Evolutionary conservation across 768 basidiomycete species (phyloP).

Genomic region (Amanita muscaria): DNA sequence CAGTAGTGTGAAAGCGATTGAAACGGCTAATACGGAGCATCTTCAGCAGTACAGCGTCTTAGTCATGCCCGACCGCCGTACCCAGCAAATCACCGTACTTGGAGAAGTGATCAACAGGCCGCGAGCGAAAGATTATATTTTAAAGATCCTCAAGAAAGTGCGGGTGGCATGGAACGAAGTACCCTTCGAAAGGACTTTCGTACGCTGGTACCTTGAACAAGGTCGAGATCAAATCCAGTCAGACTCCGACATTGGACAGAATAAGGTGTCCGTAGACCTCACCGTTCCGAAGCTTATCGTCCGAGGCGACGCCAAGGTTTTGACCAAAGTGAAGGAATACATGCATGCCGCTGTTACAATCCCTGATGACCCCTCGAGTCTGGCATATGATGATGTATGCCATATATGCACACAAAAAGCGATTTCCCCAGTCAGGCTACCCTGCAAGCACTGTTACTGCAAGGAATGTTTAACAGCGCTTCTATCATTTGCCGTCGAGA

Average conservation of each 20-base stretch:
- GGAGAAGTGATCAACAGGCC: constrained; percentile 25
- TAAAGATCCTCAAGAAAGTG: constrained; percentile 34
- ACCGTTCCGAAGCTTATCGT: constrained; percentile 31
- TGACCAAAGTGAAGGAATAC: constrained; percentile 19
- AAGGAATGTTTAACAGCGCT: constrained; percentile 37
- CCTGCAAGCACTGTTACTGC: constrained; percentile 49
- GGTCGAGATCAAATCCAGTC: constrained; percentile 30
- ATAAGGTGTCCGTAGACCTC: constrained; percentile 37
- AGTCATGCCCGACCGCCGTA: constrained; percentile 26
- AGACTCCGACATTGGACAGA: constrained; percentile 26
- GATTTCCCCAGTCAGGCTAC: constrained; percentile 24
- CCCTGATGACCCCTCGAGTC: constrained; percentile 2
- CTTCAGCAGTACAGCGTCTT: constrained; percentile 25
- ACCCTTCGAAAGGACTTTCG: constrained; percentile 21
- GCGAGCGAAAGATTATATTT: constrained; percentile 22
- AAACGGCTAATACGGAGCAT: constrained; percentile 25
- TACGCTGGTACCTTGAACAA: constrained; percentile 30
- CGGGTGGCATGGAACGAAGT: constrained; percentile 25
- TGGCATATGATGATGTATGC: constrained; percentile 18
- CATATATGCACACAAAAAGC: constrained; percentile 32
- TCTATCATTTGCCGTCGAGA: constrained; percentile 24
- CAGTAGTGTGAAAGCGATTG: constrained; percentile 30
- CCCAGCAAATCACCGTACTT: constrained; percentile 28
- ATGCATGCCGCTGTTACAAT: constrained; percentile 17
- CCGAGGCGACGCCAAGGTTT: constrained; percentile 26